These are phyloP conservation scores for Suillus brevipes DNA, from an alignment of 768 basidiomycete genomes.

Conservation along the genomic window DNA sequence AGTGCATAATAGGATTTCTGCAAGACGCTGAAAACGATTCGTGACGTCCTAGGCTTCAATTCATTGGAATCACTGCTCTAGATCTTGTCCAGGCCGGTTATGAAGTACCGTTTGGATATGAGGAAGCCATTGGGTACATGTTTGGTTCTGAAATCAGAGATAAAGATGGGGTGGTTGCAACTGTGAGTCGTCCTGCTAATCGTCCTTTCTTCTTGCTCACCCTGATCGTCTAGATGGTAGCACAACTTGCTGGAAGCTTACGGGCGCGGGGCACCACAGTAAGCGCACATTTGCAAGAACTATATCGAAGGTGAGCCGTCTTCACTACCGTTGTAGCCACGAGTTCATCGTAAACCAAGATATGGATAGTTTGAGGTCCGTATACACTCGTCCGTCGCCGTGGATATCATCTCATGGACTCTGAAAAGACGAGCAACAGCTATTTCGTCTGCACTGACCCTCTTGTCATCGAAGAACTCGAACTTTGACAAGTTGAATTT, in stretches of 20 bases:
- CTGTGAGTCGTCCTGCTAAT: slow-evolving; percentile 42
- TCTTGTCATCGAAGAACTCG: slow-evolving; percentile 61
- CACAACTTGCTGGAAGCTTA: slow-evolving; percentile 60
- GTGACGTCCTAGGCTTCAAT: slow-evolving; percentile 71
- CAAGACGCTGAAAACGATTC: not conserved
- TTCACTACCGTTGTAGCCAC: not conserved
- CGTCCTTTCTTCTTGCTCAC: not conserved
- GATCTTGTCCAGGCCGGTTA: slow-evolving; percentile 64
- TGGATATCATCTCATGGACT: not conserved
- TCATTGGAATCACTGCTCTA: slow-evolving; percentile 82
- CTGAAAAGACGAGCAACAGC: slow-evolving; percentile 71
- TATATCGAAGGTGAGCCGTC: slow-evolving; percentile 55
- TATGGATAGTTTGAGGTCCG: slow-evolving; percentile 80
- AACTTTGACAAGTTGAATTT: too few relatives aligned
- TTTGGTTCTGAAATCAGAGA: slow-evolving; percentile 77
- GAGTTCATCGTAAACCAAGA: slow-evolving; percentile 34
- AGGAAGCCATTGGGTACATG: slow-evolving; percentile 94
- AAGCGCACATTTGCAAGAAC: slow-evolving; percentile 54
- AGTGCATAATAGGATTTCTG: not conserved
- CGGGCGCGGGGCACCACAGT: slow-evolving; percentile 53
- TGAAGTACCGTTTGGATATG: slow-evolving; percentile 80
- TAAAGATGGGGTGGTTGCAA: slow-evolving; percentile 86
- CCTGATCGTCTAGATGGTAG: slow-evolving; percentile 47
- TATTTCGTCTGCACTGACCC: slow-evolving; percentile 79
- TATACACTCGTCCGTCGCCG: not conserved